Conservation (phyloP, 2,329 filamentous ascomycete species). For the Rachicladosporium sp. region DNA sequence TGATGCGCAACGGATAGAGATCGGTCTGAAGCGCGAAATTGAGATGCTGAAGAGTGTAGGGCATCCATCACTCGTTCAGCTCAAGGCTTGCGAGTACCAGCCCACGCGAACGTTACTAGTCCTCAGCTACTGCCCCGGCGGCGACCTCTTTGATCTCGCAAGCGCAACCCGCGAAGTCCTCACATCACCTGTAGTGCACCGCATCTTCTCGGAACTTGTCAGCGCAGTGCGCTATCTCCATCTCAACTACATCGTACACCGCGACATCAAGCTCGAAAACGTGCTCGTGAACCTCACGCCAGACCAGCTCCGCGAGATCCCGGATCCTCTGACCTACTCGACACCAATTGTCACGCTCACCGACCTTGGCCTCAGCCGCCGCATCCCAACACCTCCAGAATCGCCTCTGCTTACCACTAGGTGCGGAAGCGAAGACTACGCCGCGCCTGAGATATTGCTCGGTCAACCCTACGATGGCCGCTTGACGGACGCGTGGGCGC, state of each 20-base stretch:
- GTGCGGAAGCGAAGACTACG: conserved; percentile 94
- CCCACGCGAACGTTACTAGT: conserved; percentile 72
- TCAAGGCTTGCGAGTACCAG: conserved; percentile 85
- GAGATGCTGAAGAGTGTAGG: conserved; percentile 82
- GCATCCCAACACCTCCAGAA: conserved; percentile 58
- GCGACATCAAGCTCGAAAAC: conserved; percentile 97
- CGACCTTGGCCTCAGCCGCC: conserved; percentile 79
- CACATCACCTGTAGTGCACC: conserved; percentile 56
- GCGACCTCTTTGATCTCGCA: conserved; percentile 88
- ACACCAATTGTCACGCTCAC: conserved; percentile 79
- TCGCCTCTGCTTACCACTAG: conserved; percentile 84
- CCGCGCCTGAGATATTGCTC: conserved; percentile 90
- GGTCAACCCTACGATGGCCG: conserved; percentile 90
- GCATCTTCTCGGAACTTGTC: conserved; percentile 83
- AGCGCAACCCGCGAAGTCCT: conserved; percentile 58
- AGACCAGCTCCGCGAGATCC: conserved; percentile 45
- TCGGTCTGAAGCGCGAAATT: conserved; percentile 85
- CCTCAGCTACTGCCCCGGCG: conserved; percentile 82
- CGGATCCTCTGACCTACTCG: conserved; percentile 64
- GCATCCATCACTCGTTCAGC: conserved; percentile 79
- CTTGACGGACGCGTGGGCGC: conserved; percentile 84
- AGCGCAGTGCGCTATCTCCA: conserved; percentile 80
- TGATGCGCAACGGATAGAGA: conserved; percentile 83
- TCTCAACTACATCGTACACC: conserved; percentile 73
- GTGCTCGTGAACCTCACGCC: conserved; percentile 77